These are phyloP conservation scores for Tripterygium wilfordii DNA, from an alignment of 177 flowering plant species.

Conservation along the genomic window DNA sequence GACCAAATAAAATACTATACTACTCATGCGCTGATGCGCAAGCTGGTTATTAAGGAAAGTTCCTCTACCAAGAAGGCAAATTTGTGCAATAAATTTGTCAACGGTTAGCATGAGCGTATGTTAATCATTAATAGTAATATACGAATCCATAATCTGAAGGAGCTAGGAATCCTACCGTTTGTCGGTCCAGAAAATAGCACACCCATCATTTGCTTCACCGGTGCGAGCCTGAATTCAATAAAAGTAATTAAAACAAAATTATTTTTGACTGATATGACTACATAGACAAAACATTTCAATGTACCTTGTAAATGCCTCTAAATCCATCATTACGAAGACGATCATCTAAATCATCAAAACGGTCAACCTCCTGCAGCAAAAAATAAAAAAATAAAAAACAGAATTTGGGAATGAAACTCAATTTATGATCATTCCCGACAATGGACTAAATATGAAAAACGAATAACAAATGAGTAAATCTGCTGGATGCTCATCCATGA, in stretches of 20 bases:
- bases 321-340: constrained; percentile 61
- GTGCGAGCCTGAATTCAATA: constrained; percentile 60
- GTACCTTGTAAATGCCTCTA: constrained; percentile 74
- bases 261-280: background rate
- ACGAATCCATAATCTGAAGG: background rate
- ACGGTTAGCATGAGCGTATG: no score
- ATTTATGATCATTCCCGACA: background rate
- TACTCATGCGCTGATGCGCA: no score
- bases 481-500: no score
- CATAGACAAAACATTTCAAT: background rate
- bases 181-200: constrained; percentile 87
- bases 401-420: background rate
- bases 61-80: no score
- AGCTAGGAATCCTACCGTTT: constrained; percentile 38
- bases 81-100: no score
- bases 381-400: no score
- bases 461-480: no score
- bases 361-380: constrained; percentile 76
- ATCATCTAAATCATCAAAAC: constrained; percentile 51
- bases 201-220: constrained; percentile 89
- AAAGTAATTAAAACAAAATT: background rate
- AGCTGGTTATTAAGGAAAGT: no score
- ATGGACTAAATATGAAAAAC: background rate
- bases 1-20: no score
- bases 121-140: background rate